A percentile compares a stretch with the other conserved stretches of the same genome.
phyloP scores from a whole-genome alignment of 352 stramenopile genomes.

The Globisporangium emineosum region DNA sequence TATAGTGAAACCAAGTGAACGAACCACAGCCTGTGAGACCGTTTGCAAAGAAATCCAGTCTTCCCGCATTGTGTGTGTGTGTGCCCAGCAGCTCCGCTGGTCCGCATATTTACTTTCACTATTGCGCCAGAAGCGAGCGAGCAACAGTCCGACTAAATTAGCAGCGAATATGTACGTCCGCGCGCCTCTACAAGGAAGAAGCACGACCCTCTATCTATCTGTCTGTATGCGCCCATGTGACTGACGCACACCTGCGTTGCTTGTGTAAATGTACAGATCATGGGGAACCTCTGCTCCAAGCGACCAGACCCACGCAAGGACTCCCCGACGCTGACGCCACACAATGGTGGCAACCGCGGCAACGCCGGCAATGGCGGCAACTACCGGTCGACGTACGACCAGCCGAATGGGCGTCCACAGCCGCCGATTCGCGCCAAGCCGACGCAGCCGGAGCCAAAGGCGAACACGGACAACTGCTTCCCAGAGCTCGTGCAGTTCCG shows the following conservation, averaged over 20 bases:
- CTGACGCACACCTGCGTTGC: too few species aligned
- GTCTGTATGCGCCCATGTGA: not conserved
- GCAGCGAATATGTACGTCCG: not conserved
- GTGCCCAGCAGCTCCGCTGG: not conserved
- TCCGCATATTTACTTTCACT: constrained; percentile 12
- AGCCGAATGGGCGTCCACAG: constrained; percentile 3
- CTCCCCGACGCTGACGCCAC: constrained; percentile 14
- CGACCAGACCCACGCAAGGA: constrained; percentile 1
- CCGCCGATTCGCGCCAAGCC: constrained; percentile 9
- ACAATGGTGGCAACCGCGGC: not conserved
- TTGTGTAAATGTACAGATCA: constrained; percentile 6
- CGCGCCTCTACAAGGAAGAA: not conserved
- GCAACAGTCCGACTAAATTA: not conserved
- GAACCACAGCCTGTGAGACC: too few species aligned
- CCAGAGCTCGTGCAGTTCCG: constrained; percentile 67
- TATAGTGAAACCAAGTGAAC: not conserved
- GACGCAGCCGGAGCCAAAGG: constrained; percentile 10
- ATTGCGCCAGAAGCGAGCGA: not conserved
- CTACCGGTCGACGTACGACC: not conserved
- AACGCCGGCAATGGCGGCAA: not conserved
- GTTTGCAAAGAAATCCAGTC: constrained; percentile 6
- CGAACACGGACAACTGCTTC: constrained; percentile 61
- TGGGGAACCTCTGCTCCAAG: constrained; percentile 17
- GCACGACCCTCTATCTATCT: too few species aligned
- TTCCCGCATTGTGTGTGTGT: not conserved